Base-by-base conservation (phyloP, 495 filamentous ascomycete genomes). In the Neurospora sp. region DNA sequence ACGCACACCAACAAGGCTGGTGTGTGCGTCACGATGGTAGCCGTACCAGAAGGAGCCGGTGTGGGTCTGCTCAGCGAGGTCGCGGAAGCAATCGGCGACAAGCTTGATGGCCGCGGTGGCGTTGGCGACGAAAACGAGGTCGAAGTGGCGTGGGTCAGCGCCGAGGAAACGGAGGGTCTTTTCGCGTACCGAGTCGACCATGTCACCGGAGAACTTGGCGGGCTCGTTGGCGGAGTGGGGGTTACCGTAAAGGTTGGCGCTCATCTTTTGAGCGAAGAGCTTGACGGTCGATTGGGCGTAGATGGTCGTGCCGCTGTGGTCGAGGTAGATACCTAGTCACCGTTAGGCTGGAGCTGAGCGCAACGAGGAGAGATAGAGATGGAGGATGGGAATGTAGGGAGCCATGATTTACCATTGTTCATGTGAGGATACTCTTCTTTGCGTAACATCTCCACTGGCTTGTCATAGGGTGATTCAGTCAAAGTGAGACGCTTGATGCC, bases 81-180 rank as follows among this genome's bases (percentile, higher is more conserved):
- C 89, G 8, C 85, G 81, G 73, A 94, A 90, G 40, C 83, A 84
- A 20, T 92, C 90, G 9, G 85, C 86, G 31, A 94, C 92, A 3
- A 93, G 81, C 80, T 98, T 98, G 72, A 97, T 92, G 14, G 88
- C 95, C 2, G 94, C 94, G 0, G 95, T 97, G 40, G 95, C 92
- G 79, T 98, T 98, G 42, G 93, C 89, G 72, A 94, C 92, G 80
- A 98, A 98, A 31, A 97, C 87, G 20, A 98, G 81, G 77, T 98
- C 95, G 78, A 93, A 98, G 27, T 91, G 85, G 6, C 89, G 87
- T 1, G 94, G 93, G 75, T 93, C 89, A 2, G 94, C 95, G 68
- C 93, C 90, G 80, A 97, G 94, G 80, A 95, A 93, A 71, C 90
- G 91, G 72, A 94, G 89, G 5, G 87, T 88, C 72, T 87, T 83